phyloP scores from a whole-genome alignment of 768 basidiomycete genomes.

The Leccinum longicurvipes region DNA sequence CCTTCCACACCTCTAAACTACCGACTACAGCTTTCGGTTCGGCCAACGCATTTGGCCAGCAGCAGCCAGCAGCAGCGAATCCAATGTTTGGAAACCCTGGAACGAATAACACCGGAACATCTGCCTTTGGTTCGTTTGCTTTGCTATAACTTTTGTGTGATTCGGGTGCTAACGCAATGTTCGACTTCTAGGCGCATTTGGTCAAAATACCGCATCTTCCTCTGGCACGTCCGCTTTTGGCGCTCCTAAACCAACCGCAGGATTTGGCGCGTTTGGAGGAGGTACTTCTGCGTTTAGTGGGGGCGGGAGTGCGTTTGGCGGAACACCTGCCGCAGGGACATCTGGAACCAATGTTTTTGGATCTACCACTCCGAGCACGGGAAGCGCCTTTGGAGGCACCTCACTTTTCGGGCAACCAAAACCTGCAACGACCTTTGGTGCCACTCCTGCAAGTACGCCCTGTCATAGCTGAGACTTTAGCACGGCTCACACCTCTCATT shows the following conservation, averaged over 20 bases:
- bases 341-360: slow-evolving; percentile 35
- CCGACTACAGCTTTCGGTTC: slow-evolving; percentile 50
- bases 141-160: neutral
- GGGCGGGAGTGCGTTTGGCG: slow-evolving; percentile 41
- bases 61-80: slow-evolving; percentile 65
- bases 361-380: slow-evolving; percentile 28
- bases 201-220: slow-evolving; percentile 36
- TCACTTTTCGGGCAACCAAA: slow-evolving; percentile 60
- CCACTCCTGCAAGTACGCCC: slow-evolving; percentile 32
- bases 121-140: slow-evolving; percentile 35
- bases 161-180: slow-evolving; percentile 5
- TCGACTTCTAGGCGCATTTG: slow-evolving; percentile 37
- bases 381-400: slow-evolving; percentile 41
- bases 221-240: slow-evolving; percentile 52
- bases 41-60: slow-evolving; percentile 59
- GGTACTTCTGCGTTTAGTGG: slow-evolving; percentile 52
- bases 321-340: slow-evolving; percentile 28
- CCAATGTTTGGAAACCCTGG: slow-evolving; percentile 76
- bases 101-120: slow-evolving; percentile 31
- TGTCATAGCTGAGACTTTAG: slow-evolving; percentile 1
- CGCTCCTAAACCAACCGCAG: slow-evolving; percentile 63
- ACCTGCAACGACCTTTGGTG: slow-evolving; percentile 44
- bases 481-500: slow-evolving; percentile 11
- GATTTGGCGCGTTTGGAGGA: slow-evolving; percentile 74
- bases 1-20: slow-evolving; percentile 24